Evolutionary conservation across 768 basidiomycete species (phyloP).

Genomic region (Hygrocybe punicea): DNA sequence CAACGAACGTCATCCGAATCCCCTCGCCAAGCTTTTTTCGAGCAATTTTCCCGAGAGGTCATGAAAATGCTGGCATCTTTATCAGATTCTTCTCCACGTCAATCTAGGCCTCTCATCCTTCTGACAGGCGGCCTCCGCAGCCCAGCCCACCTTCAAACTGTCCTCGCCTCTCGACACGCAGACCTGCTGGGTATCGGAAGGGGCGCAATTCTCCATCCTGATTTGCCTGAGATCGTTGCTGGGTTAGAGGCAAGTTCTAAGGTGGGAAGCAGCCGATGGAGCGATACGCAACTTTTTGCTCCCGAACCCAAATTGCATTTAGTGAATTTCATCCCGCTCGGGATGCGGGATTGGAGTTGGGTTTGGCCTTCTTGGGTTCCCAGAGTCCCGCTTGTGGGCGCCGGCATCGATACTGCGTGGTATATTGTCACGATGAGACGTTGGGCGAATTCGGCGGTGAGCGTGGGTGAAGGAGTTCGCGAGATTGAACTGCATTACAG

Average conservation of each 20-base stretch:
- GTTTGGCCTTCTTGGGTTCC: slow-evolving; percentile 34
- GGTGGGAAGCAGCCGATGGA: slow-evolving; percentile 6
- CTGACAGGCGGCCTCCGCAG: slow-evolving; percentile 58
- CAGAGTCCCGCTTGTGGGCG: slow-evolving; percentile 60
- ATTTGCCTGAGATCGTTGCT: slow-evolving; percentile 46
- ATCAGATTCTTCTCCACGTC: slow-evolving; percentile 21
- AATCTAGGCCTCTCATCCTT: no score
- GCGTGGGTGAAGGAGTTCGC: no score
- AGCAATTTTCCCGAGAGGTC: slow-evolving; percentile 59
- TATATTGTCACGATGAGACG: slow-evolving; percentile 57
- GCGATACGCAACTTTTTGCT: slow-evolving; percentile 28
- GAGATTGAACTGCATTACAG: no score
- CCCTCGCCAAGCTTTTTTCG: slow-evolving; percentile 69
- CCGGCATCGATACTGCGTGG: slow-evolving; percentile 63
- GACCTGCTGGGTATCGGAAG: slow-evolving; percentile 79
- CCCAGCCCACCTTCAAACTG: slow-evolving; percentile 50
- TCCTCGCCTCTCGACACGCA: slow-evolving; percentile 53
- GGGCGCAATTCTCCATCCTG: slow-evolving; percentile 57
- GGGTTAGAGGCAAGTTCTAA: slow-evolving; percentile 11
- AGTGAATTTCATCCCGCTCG: background rate
- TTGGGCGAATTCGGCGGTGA: slow-evolving; percentile 1
- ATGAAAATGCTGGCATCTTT: slow-evolving; percentile 37
- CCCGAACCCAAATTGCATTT: slow-evolving; percentile 35
- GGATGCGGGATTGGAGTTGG: slow-evolving; percentile 22
- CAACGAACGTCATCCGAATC: slow-evolving; percentile 22